Base-by-base conservation (phyloP, 2,329 filamentous ascomycete genomes). In the Elsinoe perseae region DNA sequence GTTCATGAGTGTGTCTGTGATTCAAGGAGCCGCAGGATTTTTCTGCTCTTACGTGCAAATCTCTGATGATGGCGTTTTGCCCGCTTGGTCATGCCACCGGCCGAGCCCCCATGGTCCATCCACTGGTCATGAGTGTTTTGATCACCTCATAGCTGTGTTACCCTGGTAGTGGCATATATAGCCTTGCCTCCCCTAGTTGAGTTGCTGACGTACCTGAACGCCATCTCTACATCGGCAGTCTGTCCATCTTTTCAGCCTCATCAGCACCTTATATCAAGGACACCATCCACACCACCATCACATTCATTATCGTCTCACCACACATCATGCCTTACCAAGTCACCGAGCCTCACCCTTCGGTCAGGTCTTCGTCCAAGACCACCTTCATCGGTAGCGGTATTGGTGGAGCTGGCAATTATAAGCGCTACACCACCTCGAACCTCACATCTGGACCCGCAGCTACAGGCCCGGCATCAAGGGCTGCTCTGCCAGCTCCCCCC, bases 261-360 rank as follows among this genome's bases (percentile, higher is more conserved):
- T 42, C 21, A n/a, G 12, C 18, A 23, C n/a, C 23, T 10, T 14
- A 20, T 34, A 28, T 38, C n/a, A 42, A 6, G 20, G 32, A 14
- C 52, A n/a, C 25, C 5, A 14, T 16, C 10, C 38, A 44, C 18
- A 34, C 21, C 28, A 30, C 8, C 21, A 20, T 18, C 21, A 46
- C 10, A 38, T 34, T 5, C 53, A 6, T 7, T 40, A 23, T 23
- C 30, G 36, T 30, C 34, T 44, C 46, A 50, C 34, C 38, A 54
- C 46, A 52, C 52, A 61, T 50, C 59, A 70, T 68, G 65, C 61
- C 72, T 64, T 81, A 80, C 74, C 75, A 74, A 64, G 75, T 84
- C 66, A 75, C 79, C 68, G 81, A 84, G 66, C 81, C 81, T 60
- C 81, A 84, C 70, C 81, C 81, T 18, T 78, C 80, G 55, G 73